Evolutionary conservation across 179 eudicot species (phyloP).

Genomic region (Corrigiola litoralis): DNA sequence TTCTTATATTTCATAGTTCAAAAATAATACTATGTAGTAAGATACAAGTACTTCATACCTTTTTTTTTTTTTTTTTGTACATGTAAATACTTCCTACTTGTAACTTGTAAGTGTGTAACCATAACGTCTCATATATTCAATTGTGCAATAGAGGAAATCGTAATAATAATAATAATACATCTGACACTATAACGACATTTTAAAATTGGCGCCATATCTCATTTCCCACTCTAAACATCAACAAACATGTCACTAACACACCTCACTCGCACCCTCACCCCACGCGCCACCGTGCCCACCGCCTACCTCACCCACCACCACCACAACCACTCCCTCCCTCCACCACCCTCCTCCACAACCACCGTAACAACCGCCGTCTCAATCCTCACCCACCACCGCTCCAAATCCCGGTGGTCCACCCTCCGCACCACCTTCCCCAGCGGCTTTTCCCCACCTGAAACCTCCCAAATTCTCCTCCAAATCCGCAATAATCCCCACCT

Average conservation of each 20-base stretch:
- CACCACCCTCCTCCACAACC: slow-evolving; percentile 13
- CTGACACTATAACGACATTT: no score
- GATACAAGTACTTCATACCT: no score
- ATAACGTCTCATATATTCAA: no score
- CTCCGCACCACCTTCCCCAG: slow-evolving; percentile 45
- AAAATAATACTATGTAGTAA: no score
- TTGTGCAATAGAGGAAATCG: no score
- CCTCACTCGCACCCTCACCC: slow-evolving; percentile 10
- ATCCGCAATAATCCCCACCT: slow-evolving; percentile 61
- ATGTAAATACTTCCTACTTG: no score
- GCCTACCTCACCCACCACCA: slow-evolving; percentile 1
- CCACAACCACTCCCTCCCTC: slow-evolving; percentile 7
- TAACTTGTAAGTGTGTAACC: no score
- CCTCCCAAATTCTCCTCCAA: slow-evolving; percentile 50
- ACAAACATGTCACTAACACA: slow-evolving; percentile 21
- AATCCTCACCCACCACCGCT: slow-evolving; percentile 60
- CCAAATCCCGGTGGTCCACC: slow-evolving; percentile 66
- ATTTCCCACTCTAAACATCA: no score
- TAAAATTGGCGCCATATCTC: no score
- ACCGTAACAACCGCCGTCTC: slow-evolving; percentile 45
- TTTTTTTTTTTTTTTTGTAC: no score
- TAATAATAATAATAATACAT: no score
- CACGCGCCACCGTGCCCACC: slow-evolving; percentile 27
- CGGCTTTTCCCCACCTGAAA: slow-evolving; percentile 45
- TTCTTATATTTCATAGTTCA: no score